Conservation (phyloP, 306 rosid species). For the Cucurbita moschata region DNA sequence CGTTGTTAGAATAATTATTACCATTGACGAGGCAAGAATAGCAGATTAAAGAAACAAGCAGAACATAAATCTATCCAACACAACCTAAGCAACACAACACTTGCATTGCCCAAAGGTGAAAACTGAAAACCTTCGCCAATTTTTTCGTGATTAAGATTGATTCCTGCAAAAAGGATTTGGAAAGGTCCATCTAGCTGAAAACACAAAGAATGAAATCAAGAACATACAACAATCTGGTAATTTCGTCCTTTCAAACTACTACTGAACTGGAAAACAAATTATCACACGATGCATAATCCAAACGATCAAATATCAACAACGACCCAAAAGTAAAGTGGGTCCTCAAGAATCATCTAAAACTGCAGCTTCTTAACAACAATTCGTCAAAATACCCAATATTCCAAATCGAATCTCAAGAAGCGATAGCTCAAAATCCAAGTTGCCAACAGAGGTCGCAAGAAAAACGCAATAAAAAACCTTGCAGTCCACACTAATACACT, state of each 20-base stretch:
- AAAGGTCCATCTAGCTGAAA: neutral
- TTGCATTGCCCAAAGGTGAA: neutral
- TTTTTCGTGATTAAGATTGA: neutral
- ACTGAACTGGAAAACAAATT: neutral
- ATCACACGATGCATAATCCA: neutral
- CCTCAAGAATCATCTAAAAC: neutral
- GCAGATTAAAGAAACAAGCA: neutral
- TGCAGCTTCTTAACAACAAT: neutral
- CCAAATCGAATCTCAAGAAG: conserved; percentile 3
- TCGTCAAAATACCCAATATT: neutral
- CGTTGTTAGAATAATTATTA: neutral
- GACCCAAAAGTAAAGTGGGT: conserved; percentile 4
- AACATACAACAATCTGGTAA: neutral
- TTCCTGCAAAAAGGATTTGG: neutral
- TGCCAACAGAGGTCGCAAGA: neutral
- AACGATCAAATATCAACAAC: neutral
- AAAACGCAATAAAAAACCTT: neutral
- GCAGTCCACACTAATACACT: neutral
- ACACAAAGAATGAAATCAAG: neutral
- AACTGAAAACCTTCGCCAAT: neutral
- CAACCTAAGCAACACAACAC: neutral
- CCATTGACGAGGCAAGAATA: neutral
- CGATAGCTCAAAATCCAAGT: neutral
- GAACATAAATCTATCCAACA: neutral
- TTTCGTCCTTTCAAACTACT: neutral